These are phyloP conservation scores for Agarophyton chilense DNA, from an alignment of 23 red algal genomes.

Conservation along the genomic window DNA sequence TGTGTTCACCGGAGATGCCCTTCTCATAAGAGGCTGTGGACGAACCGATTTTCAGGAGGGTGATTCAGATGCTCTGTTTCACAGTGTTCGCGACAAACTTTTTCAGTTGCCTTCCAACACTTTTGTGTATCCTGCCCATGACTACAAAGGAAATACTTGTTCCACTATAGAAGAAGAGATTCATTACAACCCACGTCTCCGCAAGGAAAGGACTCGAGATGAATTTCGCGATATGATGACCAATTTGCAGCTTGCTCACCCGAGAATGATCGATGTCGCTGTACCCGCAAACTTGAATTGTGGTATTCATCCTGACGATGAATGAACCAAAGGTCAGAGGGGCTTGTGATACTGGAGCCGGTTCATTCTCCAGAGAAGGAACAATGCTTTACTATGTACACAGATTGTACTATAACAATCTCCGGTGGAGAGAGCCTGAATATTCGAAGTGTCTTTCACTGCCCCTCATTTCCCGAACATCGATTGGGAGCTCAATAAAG, in stretches of 20 bases:
- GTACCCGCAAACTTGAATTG: conserved; percentile 77
- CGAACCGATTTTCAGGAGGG: conserved; percentile 89
- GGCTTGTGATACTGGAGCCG: neutral
- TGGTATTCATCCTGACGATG: conserved; percentile 39
- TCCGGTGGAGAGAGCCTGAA: neutral
- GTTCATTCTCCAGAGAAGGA: neutral
- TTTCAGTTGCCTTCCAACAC: conserved; percentile 67
- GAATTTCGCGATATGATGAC: conserved; percentile 77
- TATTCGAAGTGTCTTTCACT: too few relatives aligned
- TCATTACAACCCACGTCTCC: conserved; percentile 72
- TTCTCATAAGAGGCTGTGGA: conserved; percentile 86
- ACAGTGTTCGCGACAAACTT: conserved; percentile 64
- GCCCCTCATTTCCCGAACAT: neutral
- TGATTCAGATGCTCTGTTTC: conserved; percentile 60
- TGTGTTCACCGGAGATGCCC: conserved; percentile 86
- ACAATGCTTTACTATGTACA: neutral
- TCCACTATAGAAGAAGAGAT: conserved; percentile 78
- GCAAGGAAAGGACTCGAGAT: conserved; percentile 10
- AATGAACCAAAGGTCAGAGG: neutral
- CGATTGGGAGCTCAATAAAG: neutral
- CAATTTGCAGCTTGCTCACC: conserved; percentile 61
- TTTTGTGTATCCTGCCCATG: conserved; percentile 82
- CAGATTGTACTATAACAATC: neutral
- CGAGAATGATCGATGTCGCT: conserved; percentile 71
- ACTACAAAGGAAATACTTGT: conserved; percentile 63